Conservation (phyloP, 257 asterid species). For the Gardenia jasminoides region DNA sequence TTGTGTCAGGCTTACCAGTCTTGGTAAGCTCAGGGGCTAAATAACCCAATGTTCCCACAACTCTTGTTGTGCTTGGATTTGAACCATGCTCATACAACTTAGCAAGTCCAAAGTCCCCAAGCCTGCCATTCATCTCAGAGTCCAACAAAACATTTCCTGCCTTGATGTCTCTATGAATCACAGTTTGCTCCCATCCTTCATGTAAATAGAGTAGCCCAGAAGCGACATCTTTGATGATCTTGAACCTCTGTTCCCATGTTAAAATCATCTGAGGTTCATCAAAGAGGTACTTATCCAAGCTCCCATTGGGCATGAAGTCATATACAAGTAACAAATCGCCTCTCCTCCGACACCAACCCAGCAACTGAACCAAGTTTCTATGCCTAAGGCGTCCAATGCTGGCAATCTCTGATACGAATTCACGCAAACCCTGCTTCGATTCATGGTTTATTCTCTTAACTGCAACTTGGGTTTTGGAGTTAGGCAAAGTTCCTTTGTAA, state of each 20-base stretch:
- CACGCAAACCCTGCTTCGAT: slow-evolving; percentile 57
- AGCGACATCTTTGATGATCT: slow-evolving; percentile 64
- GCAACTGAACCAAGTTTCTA: slow-evolving; percentile 55
- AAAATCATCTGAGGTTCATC: slow-evolving; percentile 39
- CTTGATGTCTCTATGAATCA: slow-evolving; percentile 73
- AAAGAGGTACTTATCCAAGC: slow-evolving; percentile 61
- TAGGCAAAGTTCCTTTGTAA: slow-evolving; percentile 57
- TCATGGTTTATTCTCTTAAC: slow-evolving; percentile 59
- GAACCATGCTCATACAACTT: slow-evolving; percentile 57
- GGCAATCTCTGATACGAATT: slow-evolving; percentile 53
- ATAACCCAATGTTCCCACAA: slow-evolving; percentile 75
- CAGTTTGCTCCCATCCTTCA: slow-evolving; percentile 76
- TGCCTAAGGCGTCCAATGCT: slow-evolving; percentile 70
- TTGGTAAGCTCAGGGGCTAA: slow-evolving; percentile 74
- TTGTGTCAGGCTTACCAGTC: slow-evolving; percentile 63
- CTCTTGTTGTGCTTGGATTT: slow-evolving; percentile 60
- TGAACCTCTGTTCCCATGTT: slow-evolving; percentile 67
- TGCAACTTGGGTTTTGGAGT: slow-evolving; percentile 40
- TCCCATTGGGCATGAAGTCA: slow-evolving; percentile 79
- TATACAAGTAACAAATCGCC: slow-evolving; percentile 62
- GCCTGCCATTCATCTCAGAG: slow-evolving; percentile 49
- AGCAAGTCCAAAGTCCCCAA: slow-evolving; percentile 85
- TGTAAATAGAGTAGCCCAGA: slow-evolving; percentile 59
- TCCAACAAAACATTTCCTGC: slow-evolving; percentile 71
- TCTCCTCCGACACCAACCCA: slow-evolving; percentile 60